Evolutionary conservation across 495 filamentous ascomycete genomes (phyloP).

Genomic region (Penicillium malachiteum): DNA sequence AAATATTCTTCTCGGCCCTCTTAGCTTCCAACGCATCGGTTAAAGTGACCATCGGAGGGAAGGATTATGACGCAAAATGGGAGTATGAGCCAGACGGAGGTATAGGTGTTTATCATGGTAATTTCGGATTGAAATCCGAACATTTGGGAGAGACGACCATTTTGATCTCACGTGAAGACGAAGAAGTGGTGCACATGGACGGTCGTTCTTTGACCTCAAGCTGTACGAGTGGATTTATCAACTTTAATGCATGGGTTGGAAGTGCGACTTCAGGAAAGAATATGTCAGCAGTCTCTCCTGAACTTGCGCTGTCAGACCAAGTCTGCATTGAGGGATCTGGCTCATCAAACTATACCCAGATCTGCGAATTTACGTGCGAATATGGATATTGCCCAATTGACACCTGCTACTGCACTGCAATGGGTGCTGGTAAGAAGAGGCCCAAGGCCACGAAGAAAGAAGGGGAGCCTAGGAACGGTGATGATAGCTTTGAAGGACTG

Average conservation of each 20-base stretch:
- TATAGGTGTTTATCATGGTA: constrained; percentile 52
- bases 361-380: constrained; percentile 18
- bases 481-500: constrained; percentile 9
- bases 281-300: constrained; percentile 2
- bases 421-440: constrained; percentile 8
- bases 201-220: constrained; percentile 49
- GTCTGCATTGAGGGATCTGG: constrained; percentile 15
- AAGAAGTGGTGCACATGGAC: constrained; percentile 21
- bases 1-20: constrained; percentile 39
- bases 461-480: constrained; percentile 10
- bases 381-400: constrained; percentile 22
- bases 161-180: constrained; percentile 42
- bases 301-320: constrained; percentile 10
- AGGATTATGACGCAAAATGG: constrained; percentile 23
- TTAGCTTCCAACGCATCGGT: constrained; percentile 36
- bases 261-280: constrained; percentile 16
- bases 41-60: constrained; percentile 51
- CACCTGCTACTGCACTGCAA: constrained; percentile 18
- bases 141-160: constrained; percentile 52
- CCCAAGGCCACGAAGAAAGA: constrained; percentile 9
- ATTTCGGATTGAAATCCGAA: constrained; percentile 45
- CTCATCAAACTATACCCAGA: constrained; percentile 8
- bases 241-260: constrained; percentile 53
- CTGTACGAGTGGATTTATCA: constrained; percentile 51
- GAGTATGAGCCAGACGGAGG: constrained; percentile 27